Evolutionary conservation across 164 flowering plant species (phyloP).

Genomic region (Malania oleifera): DNA sequence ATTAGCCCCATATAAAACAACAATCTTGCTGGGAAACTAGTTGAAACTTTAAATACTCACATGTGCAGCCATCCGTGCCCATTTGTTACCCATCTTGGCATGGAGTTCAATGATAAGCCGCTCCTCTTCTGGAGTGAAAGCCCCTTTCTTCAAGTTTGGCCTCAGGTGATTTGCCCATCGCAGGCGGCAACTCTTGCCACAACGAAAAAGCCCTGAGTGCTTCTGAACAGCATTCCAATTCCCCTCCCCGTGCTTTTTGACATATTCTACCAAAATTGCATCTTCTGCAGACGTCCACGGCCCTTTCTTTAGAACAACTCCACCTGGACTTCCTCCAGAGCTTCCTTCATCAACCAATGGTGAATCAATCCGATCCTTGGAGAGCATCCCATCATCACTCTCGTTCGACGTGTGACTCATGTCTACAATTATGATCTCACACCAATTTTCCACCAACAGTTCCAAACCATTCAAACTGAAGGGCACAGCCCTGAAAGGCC

Average conservation of each 20-base stretch:
- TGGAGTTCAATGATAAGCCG: constrained; percentile 67
- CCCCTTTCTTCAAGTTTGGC: constrained; percentile 82
- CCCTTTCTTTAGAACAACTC: constrained; percentile 61
- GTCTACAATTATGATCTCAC: constrained; percentile 15
- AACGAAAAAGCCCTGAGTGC: constrained; percentile 72
- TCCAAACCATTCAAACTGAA: constrained; percentile 23
- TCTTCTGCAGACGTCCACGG: constrained; percentile 91
- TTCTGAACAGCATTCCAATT: constrained; percentile 93
- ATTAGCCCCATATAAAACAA: no score
- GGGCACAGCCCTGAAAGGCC: constrained; percentile 10
- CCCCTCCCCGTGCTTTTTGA: constrained; percentile 80
- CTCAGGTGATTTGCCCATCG: constrained; percentile 90
- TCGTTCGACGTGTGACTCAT: constrained; percentile 49
- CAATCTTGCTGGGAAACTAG: no score
- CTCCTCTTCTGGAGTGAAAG: constrained; percentile 78
- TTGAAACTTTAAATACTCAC: constrained; percentile 31
- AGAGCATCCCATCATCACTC: constrained; percentile 40
- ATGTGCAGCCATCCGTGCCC: constrained; percentile 93
- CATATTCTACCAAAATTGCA: constrained; percentile 76
- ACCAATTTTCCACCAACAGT: constrained; percentile 10
- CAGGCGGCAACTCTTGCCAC: constrained; percentile 91
- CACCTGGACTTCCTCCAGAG: constrained; percentile 32
- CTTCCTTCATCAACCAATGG: constrained; percentile 43
- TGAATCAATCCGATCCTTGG: constrained; percentile 39
- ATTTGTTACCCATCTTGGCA: constrained; percentile 84